Evolutionary conservation across 73 alveolate species (phyloP), one percentile per base, ranked within the genome.

Genomic region (Loxodes magnus): DNA sequence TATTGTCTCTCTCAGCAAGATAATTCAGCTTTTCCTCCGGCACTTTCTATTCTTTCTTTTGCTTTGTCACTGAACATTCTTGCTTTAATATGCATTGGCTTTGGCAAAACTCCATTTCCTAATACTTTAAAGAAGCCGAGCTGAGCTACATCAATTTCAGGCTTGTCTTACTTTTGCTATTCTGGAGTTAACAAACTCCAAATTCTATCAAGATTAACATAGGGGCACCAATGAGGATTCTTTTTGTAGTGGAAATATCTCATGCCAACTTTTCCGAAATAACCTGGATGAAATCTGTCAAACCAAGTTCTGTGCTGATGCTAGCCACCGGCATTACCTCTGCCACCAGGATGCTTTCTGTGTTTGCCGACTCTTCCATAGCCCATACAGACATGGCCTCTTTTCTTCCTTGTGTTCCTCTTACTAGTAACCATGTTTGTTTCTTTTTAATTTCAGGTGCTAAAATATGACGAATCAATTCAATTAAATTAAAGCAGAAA

Each of bases 291-390:
- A 67, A 39, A 39, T 30, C 21, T 39, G 53, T 39, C 53, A 51
- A 54, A 54, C 17, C 34, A 54, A 78, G 78, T 87, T 68, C 98
- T 86, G 85, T 82, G 96, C 68, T 93, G 99, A 74, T 89, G 97
- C 89, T 64, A 66, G 22, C 97, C 94, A 53, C 99, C 99, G 43
- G 99, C 96, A 48, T 69, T 69, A 62, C 99, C 99, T 65, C 99
- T 81, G 56, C 99, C 99, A 59, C 96, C 96, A n/a, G 82, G 77
- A 37, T 69, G 86, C 64, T 72, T 72, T 19, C 87, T 72, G 71
- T 88, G 98, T 80, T 90, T 90, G 52, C 98, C 98, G 53, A 90
- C 82, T 51, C 98, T 87, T 39, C 98, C 98, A 68, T 87, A 93
- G 39, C 98, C 98, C 66, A 41, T 70, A 17, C 84, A 69, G 48